Evolutionary conservation across 179 eudicot species (phyloP).

Genomic region (Spergularia azorica): DNA sequence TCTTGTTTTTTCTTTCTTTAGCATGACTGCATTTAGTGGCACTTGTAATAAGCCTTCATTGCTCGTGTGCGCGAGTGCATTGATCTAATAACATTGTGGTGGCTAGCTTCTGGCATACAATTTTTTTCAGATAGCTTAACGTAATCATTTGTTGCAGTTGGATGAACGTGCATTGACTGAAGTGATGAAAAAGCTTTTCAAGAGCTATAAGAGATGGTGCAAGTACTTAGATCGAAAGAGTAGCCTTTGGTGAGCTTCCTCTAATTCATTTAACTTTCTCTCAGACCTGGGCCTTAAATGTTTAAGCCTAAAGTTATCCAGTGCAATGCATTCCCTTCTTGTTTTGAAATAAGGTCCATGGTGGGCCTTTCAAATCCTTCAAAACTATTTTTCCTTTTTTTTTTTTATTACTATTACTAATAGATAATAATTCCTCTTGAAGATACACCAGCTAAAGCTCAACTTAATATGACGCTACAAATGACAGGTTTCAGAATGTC

Average conservation of each 20-base stretch:
- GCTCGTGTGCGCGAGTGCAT: neutral
- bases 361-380: neutral
- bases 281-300: neutral
- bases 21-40: neutral
- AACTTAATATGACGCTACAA: neutral
- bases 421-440: neutral
- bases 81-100: neutral
- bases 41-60: neutral
- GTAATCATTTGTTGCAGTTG: slow-evolving; percentile 47
- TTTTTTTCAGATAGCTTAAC: slow-evolving; percentile 12
- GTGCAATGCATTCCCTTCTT: neutral
- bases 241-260: slow-evolving; percentile 83
- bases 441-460: neutral
- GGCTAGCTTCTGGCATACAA: neutral
- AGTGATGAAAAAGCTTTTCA: slow-evolving; percentile 99
- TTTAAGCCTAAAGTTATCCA: neutral
- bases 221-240: slow-evolving; percentile 96
- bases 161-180: slow-evolving; percentile 90
- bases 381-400: neutral
- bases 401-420: neutral
- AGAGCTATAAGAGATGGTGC: slow-evolving; percentile 99
- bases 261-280: neutral
- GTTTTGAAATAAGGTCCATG: neutral
- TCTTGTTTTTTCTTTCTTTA: neutral
- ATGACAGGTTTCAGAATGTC: neutral